Percentiles rank a stretch among this genome's conserved stretches.
These are phyloP conservation scores for Pythium folliculosum DNA, from an alignment of 352 stramenopile genomes.

Conservation along the genomic window DNA sequence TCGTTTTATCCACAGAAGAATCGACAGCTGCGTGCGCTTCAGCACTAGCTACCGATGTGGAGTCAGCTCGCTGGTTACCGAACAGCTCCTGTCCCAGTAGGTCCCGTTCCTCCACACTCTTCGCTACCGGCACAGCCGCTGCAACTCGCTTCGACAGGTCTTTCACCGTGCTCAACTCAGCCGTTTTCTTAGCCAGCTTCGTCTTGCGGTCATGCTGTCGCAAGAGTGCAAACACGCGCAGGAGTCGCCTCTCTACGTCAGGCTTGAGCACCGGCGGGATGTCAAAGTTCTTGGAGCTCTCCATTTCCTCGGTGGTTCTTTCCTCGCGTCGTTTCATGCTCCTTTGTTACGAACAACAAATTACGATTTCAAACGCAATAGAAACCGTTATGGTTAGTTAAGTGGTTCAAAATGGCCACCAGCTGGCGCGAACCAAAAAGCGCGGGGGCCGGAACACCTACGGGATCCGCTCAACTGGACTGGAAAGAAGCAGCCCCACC, in stretches of 20 bases:
- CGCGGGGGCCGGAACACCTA: conserved; percentile 1
- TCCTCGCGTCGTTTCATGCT: conserved; percentile 6
- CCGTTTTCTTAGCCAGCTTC: conserved; percentile 29
- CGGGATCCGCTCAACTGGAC: background rate
- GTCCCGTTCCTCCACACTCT: background rate
- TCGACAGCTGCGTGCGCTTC: background rate
- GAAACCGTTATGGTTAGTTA: conserved; percentile 7
- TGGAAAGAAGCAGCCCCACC: background rate
- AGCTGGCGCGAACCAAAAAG: conserved; percentile 25
- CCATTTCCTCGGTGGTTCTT: conserved; percentile 4
- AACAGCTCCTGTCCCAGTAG: background rate
- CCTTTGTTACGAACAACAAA: background rate
- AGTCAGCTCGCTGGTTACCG: background rate
- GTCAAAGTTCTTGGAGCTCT: conserved; percentile 28
- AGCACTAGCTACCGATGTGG: background rate
- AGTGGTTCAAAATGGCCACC: conserved; percentile 3
- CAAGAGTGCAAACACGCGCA: conserved; percentile 55
- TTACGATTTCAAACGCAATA: background rate
- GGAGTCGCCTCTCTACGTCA: conserved; percentile 47
- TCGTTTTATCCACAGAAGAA: background rate
- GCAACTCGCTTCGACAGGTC: conserved; percentile 3
- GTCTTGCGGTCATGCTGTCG: conserved; percentile 63
- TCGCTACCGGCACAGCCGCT: background rate
- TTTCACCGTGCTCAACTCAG: conserved; percentile 22
- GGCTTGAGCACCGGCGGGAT: conserved; percentile 35